Base-by-base conservation (phyloP, 139 green algal species). In the Chlamydomonas asymmetrica region DNA sequence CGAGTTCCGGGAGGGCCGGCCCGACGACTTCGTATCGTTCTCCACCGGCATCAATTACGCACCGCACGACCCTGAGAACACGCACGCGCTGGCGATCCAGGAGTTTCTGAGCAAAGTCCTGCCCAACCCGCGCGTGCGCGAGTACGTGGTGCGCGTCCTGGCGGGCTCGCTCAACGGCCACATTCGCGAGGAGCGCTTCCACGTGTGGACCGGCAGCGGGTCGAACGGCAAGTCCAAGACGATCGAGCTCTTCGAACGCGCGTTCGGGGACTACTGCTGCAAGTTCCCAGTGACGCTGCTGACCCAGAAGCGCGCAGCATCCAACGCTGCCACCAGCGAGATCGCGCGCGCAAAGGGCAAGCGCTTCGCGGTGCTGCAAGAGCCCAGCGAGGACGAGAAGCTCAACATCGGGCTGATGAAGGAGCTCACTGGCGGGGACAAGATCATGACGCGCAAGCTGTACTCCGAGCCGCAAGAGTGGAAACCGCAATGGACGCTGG, bases 1-100 rank as follows among this genome's bases (percentile, higher is more conserved):
- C 5, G 41, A 57, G 38, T 83, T 83, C 77, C 48, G 77, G 3
- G 68, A 76, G 1, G 76, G 76, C 9, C 1, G 23, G 32, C 76
- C 76, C 3, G 69, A 78, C 1, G 76, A 83, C 63, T 66, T 38
- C 38, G 31, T 83, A 37, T 50, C 45, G 5, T 79, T 73, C 70
- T 61, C 52, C 18, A 75, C 62, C 7, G 70, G 77, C 66, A 67
- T 66, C 73, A 66, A 79, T 48, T 79, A 67, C 63, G 20, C 59
- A 20, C 73, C 74, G 3, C 73, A 63, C 66, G 37, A 32, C 16
- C 4, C 2, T 23, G 61, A 38, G 8, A 16, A 45, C 35, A 50
- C 64, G 4, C 9, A 49, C 29, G 18, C 63, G 10, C 10, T 5
- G 16, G n/a, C 68, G 1, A 63, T 80, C 64, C 34, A 31, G 50